These are phyloP conservation scores for Anethum foeniculum DNA, from an alignment of 140 eudicot genomes.

Conservation along the genomic window DNA sequence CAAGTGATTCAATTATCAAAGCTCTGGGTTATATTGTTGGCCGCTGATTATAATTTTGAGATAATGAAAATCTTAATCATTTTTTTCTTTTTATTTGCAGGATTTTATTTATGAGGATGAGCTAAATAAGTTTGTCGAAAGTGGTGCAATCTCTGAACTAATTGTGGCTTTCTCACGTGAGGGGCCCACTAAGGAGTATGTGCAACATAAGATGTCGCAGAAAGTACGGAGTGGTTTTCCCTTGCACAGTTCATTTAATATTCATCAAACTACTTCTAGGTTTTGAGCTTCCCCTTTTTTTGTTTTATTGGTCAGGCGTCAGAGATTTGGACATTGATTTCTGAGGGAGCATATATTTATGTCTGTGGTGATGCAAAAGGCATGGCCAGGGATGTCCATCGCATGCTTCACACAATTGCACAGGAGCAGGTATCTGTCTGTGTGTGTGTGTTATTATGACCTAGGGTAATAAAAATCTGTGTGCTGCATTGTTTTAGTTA, in stretches of 20 bases:
- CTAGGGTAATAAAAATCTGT: background rate
- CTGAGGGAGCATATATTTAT: conserved; percentile 50
- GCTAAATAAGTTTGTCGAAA: conserved; percentile 42
- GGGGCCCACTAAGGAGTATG: conserved; percentile 68
- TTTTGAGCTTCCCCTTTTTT: background rate
- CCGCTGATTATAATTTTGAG: background rate
- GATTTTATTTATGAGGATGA: conserved; percentile 75
- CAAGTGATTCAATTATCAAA: conserved; percentile 7
- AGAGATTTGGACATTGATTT: conserved; percentile 48
- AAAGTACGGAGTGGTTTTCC: conserved; percentile 21
- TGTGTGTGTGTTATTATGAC: background rate
- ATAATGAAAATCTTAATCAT: background rate
- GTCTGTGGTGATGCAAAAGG: conserved; percentile 86
- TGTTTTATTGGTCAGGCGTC: conserved; percentile 36
- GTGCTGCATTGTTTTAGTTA: background rate
- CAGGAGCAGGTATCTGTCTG: conserved; percentile 45
- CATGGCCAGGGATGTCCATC: conserved; percentile 79
- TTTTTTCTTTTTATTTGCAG: conserved; percentile 17
- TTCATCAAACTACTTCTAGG: background rate
- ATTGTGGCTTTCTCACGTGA: conserved; percentile 74
- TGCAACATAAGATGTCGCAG: conserved; percentile 67
- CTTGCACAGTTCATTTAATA: background rate
- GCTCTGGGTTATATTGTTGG: background rate
- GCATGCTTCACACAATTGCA: conserved; percentile 57
- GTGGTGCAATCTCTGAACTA: conserved; percentile 59